Evolutionary conservation across 1,284 basidiomycete genomes (phyloP).

Genomic region (Marasmius oreades): DNA sequence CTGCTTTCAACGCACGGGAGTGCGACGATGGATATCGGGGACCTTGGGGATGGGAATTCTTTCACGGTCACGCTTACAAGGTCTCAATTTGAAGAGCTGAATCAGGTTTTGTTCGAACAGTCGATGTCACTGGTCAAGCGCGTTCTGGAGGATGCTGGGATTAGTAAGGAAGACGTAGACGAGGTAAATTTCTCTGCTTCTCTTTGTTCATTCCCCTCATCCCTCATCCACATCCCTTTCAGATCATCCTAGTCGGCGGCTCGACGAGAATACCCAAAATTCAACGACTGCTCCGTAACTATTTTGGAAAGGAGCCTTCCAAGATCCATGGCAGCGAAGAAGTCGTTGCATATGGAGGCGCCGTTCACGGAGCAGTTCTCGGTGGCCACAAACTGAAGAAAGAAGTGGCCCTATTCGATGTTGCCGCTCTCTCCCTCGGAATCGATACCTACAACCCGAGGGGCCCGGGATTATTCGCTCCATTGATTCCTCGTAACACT

Average conservation of each 20-base stretch:
- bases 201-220: not conserved
- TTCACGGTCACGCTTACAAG: conserved; percentile 72
- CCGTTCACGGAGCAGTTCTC: conserved; percentile 86
- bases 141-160: conserved; percentile 68
- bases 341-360: conserved; percentile 91
- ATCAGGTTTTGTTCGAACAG: conserved; percentile 66
- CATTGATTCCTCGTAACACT: conserved; percentile 83
- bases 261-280: conserved; percentile 90
- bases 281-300: conserved; percentile 82
- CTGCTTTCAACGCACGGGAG: conserved; percentile 68
- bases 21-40: conserved; percentile 74
- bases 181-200: conserved; percentile 46
- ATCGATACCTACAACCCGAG: conserved; percentile 89
- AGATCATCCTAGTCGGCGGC: conserved; percentile 87
- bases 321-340: conserved; percentile 90
- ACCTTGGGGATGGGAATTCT: conserved; percentile 70
- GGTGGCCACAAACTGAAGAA: conserved; percentile 66
- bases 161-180: conserved; percentile 62
- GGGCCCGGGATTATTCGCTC: conserved; percentile 85
- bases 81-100: conserved; percentile 75
- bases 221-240: not conserved
- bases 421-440: conserved; percentile 81
- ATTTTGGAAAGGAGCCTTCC: conserved; percentile 82
- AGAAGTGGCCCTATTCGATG: conserved; percentile 67
- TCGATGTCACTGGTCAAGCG: conserved; percentile 75